phyloP scores from a whole-genome alignment of 371 early-diverging fungal genomes.

The Mucor velutinosus region DNA sequence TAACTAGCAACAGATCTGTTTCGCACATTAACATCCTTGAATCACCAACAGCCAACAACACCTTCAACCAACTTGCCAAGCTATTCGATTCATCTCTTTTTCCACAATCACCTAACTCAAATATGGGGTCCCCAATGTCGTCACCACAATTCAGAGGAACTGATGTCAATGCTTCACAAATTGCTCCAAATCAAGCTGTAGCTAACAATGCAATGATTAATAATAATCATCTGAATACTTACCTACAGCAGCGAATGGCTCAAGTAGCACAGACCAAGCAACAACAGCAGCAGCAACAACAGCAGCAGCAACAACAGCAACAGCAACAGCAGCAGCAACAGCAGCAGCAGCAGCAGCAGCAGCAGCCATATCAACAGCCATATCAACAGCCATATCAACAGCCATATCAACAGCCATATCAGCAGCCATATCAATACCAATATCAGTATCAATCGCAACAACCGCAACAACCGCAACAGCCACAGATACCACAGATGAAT shows the following conservation, averaged over 20 bases:
- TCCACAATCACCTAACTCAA: background rate
- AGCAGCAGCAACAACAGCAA: constrained; percentile 6
- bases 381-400: background rate
- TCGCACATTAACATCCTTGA: background rate
- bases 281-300: constrained; percentile 8
- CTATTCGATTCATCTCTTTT: background rate
- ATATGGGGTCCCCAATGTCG: background rate
- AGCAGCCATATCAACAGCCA: background rate
- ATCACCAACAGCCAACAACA: background rate
- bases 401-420: constrained; percentile 15
- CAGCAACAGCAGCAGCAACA: constrained; percentile 6
- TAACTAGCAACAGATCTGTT: background rate
- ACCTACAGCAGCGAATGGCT: background rate
- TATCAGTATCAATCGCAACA: background rate
- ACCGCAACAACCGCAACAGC: constrained; percentile 1
- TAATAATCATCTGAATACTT: background rate
- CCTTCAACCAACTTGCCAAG: background rate
- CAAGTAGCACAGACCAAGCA: background rate
- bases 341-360: constrained; percentile 9
- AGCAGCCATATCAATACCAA: constrained; percentile 7
- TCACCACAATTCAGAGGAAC: background rate
- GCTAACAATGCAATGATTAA: too few relatives aligned
- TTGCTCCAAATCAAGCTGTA: too few relatives aligned
- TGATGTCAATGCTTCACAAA: background rate
- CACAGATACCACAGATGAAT: constrained; percentile 14